Base-by-base conservation (phyloP, 2,329 filamentous ascomycete genomes). In the Magnaporthales sp. region DNA sequence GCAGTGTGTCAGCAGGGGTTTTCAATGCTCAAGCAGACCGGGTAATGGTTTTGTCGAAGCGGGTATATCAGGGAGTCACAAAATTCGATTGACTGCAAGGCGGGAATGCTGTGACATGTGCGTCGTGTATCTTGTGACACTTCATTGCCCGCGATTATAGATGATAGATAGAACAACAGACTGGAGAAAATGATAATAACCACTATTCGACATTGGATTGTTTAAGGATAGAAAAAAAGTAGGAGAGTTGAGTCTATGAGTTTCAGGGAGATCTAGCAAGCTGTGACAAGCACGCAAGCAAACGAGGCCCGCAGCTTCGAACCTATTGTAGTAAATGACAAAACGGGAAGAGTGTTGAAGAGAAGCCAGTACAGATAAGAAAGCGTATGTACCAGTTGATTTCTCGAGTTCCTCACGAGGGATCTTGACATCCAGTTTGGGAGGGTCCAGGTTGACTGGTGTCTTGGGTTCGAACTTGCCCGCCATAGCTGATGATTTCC, bases 351-450 rank as follows among this genome's bases (percentile, higher is more conserved):
- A 15, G 11, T 38, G 19, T 15, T 38, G 11, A 51, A n/a, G n/a
- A n/a, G 38, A 51, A 51, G 6, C 19, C 38, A 51, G 15, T 6
- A 51, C 19, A 4, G 19, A n/a, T n/a, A n/a, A 63, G 15, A 29
- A 8, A 65, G 56, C n/a, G 26, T 30, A 77, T 87, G 73, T 82
- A 96, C 95, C 95, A 75, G 95, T 87, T 72, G 92, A 92, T 76
- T 90, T 89, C 54, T 89, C 83, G 69, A 99, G 84, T 72, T 94
- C 88, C 67, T 95, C 91, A 1, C 84, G 74, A n/a, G 89, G 88
- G 73, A 99, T 97, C 51, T 86, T 85, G 73, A 97, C 93, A 75
- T 92, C 85, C 30, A 63, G 62, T 80, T 96, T 98, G 15, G 95
- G 95, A 51, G 92, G 89, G 67, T 90, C 83, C 68, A 99, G 86